phyloP scores from a whole-genome alignment of 768 basidiomycete genomes.

The Myochromella boudieri region DNA sequence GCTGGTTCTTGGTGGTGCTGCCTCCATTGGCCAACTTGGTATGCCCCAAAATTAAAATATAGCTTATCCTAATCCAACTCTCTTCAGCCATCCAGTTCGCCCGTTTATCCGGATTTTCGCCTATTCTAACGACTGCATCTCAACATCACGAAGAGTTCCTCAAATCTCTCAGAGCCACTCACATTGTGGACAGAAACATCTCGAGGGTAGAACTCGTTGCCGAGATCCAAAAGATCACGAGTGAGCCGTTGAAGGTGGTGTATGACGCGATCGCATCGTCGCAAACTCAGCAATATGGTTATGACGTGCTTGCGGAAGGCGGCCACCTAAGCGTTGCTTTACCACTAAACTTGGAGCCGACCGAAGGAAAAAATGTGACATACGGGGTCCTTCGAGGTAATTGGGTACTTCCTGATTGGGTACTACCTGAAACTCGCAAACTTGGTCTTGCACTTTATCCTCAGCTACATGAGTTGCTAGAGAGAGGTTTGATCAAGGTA shows the following conservation, averaged over 20 bases:
- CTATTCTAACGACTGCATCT: conserved; percentile 35
- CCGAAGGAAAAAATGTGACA: conserved; percentile 13
- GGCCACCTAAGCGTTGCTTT: conserved; percentile 31
- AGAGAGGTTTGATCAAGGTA: conserved; percentile 22
- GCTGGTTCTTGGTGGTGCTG: conserved; percentile 36
- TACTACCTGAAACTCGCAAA: conserved; percentile 7
- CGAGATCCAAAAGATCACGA: conserved; percentile 20
- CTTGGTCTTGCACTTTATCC: conserved; percentile 16
- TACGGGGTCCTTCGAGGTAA: too few relatives aligned
- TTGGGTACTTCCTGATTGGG: conserved; percentile 9
- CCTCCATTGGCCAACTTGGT: conserved; percentile 39
- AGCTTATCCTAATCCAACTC: not conserved
- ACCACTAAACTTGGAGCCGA: conserved; percentile 20
- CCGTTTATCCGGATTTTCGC: conserved; percentile 35
- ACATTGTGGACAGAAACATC: conserved; percentile 27
- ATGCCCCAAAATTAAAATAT: not conserved
- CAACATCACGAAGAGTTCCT: conserved; percentile 22
- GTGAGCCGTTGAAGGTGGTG: conserved; percentile 18
- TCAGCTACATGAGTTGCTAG: conserved; percentile 13
- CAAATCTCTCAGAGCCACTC: conserved; percentile 35
- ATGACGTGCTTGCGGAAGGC: conserved; percentile 33
- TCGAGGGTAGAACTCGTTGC: not conserved
- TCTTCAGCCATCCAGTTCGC: conserved; percentile 29
- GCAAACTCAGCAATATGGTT: conserved; percentile 38
- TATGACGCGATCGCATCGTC: conserved; percentile 32